These are phyloP conservation scores for Sedum album DNA, from an alignment of 164 flowering plant species.

Conservation along the genomic window DNA sequence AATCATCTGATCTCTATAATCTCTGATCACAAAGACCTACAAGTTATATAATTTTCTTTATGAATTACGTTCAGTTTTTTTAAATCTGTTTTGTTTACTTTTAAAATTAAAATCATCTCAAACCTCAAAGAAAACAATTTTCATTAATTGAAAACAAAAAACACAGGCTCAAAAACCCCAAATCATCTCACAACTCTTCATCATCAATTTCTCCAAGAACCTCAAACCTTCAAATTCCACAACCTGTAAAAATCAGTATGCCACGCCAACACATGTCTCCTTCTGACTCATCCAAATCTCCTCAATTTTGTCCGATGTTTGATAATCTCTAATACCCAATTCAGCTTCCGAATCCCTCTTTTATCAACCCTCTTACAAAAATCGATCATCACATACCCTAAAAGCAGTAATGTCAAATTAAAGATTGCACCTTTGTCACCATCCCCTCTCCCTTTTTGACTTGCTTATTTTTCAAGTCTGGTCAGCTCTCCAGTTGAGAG, in stretches of 20 bases:
- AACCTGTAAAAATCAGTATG: not conserved
- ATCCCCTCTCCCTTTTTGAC: not conserved
- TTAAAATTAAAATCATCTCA: too few relatives aligned
- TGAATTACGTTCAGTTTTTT: too few relatives aligned
- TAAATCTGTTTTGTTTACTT: too few relatives aligned
- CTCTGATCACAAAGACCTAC: too few relatives aligned
- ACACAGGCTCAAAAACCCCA: too few relatives aligned
- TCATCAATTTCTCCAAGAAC: too few relatives aligned
- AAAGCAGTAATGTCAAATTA: not conserved
- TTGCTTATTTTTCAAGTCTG: slow-evolving; percentile 8
- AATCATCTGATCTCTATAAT: too few relatives aligned
- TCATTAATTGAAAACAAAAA: too few relatives aligned
- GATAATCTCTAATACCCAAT: not conserved
- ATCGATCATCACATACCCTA: not conserved
- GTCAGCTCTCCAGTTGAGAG: not conserved
- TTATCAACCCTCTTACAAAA: not conserved
- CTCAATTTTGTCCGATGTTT: not conserved
- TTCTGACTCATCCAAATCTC: not conserved
- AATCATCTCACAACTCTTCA: too few relatives aligned
- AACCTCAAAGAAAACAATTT: too few relatives aligned
- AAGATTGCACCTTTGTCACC: slow-evolving; percentile 2
- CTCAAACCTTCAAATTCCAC: not conserved
- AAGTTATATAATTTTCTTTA: too few relatives aligned
- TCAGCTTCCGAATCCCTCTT: not conserved
- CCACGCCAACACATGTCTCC: not conserved